Base-by-base conservation (phyloP, 2,329 filamentous ascomycete genomes). In the Verticillium zaregamsianum region DNA sequence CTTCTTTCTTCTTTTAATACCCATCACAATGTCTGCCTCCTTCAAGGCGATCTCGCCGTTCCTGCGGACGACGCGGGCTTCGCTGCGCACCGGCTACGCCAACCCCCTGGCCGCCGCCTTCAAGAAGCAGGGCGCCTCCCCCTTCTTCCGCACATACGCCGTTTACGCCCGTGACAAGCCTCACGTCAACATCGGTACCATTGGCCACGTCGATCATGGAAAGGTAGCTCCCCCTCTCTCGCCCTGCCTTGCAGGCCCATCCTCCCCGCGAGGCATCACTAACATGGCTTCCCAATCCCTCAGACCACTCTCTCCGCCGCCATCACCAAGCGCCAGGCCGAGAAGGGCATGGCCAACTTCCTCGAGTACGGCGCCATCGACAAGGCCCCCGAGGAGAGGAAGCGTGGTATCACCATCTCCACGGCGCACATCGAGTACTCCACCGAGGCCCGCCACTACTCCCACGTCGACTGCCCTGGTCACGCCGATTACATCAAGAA, bases 401-500 rank as follows among this genome's bases (percentile, higher is more conserved):
- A 98, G 87, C 94, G 95, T 87, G 95, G 95, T 89, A 99, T 99
- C 81, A 99, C 95, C 77, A 99, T 99, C 77, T 93, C 95, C 63
- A 96, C 95, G 61, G 92, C 95, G 69, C 95, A 99, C 82, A 96
- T 99, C 82, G 95, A 99, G 84, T 99, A 98, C 85, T 82, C 92
- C 71, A 99, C 95, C 77, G 92, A 97, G 0, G 85, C 84, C 76
- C 90, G 95, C 74, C 95, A 99, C 84, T 99, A 99, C 82, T 95
- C 95, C 73, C 95, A 99, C 87, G 95, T 99, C 83, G 95, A 99
- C 87, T 99, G 95, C 81, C 95, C 95, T 63, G 95, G 95, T 81
- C 95, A 99, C 90, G 95, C 95, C 80, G 95, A 99, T 92, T 99
- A 99, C 86, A 98, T 99, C 85, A 99, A 99, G 88, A 99, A 99